A percentile compares a stretch with the other conserved stretches of the same genome.
Conservation (phyloP, 371 early-diverging fungal genomes). For the Apophysomyces elegans region DNA sequence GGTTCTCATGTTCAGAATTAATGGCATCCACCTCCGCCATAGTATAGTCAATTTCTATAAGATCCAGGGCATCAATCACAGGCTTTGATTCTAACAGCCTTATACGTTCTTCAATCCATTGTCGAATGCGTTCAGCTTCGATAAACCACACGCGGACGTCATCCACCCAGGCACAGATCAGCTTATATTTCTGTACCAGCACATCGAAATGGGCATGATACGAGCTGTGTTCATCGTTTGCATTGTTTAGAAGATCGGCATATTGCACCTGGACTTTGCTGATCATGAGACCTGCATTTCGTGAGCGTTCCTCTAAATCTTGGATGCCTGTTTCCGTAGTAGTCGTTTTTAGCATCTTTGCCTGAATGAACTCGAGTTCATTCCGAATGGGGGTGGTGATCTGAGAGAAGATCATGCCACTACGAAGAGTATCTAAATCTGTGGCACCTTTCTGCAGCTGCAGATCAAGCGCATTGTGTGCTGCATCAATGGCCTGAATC, state of each 20-base stretch:
- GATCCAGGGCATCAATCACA: conserved; percentile 37
- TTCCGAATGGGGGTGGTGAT: conserved; percentile 37
- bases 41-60: conserved; percentile 14
- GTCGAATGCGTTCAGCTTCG: conserved; percentile 52
- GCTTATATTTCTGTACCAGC: conserved; percentile 33
- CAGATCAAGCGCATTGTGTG: conserved; percentile 25
- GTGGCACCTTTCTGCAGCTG: conserved; percentile 12
- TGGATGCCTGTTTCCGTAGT: conserved; percentile 41
- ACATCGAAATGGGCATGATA: conserved; percentile 37
- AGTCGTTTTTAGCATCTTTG: conserved; percentile 45
- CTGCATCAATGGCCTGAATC: conserved; percentile 36
- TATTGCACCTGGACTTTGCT: conserved; percentile 26
- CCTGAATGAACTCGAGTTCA: conserved; percentile 50
- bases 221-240: conserved; percentile 19
- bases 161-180: conserved; percentile 54
- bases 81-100: conserved; percentile 35
- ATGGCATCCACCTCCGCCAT: conserved; percentile 37
- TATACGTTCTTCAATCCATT: conserved; percentile 54
- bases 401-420: conserved; percentile 16
- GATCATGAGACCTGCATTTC: conserved; percentile 34
- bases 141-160: conserved; percentile 54
- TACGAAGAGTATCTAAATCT: conserved; percentile 5
- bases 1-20: conserved; percentile 36
- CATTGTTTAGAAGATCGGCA: conserved; percentile 26
- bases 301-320: conserved; percentile 40